These are phyloP conservation scores for Auxenochlorella pyrenoidosa DNA, from an alignment of 139 green algal species.

Conservation along the genomic window DNA sequence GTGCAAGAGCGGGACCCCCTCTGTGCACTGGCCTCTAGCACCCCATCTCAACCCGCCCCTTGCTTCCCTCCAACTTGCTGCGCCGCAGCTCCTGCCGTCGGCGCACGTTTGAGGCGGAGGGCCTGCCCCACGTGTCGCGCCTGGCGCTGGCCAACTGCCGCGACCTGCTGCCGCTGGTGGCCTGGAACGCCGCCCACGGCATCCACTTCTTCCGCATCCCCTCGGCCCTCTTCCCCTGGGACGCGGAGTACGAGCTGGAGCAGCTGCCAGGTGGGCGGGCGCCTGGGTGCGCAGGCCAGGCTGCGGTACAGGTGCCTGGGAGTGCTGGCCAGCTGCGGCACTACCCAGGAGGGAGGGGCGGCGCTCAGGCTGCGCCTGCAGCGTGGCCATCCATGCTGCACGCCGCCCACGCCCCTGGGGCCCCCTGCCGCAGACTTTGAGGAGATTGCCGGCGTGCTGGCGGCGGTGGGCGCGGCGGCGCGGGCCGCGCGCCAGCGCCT, in stretches of 20 bases:
- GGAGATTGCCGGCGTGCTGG: slow-evolving; percentile 5
- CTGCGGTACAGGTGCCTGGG: neutral
- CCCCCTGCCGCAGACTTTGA: slow-evolving; percentile 31
- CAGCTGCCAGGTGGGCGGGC: slow-evolving; percentile 56
- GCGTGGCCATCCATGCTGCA: neutral
- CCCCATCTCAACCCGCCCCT: too few species aligned
- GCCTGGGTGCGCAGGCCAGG: neutral
- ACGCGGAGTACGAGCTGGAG: slow-evolving; percentile 54
- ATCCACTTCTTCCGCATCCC: slow-evolving; percentile 73
- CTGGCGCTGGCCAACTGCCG: slow-evolving; percentile 68
- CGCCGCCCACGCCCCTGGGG: too few species aligned
- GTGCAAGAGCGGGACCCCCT: too few species aligned
- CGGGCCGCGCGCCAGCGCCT: slow-evolving; percentile 57
- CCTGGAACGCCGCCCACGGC: slow-evolving; percentile 70
- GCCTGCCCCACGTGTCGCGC: slow-evolving; percentile 40
- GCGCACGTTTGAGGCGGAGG: neutral
- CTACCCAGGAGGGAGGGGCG: neutral
- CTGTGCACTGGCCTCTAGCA: too few species aligned
- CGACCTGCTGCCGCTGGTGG: slow-evolving; percentile 58
- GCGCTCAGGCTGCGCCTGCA: neutral
- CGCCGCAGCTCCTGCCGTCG: neutral
- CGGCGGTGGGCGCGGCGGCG: slow-evolving; percentile 56
- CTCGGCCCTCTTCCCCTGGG: slow-evolving; percentile 67
- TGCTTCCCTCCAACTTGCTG: neutral
- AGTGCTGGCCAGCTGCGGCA: neutral